Percentiles rank a stretch among this genome's conserved stretches.
These are phyloP conservation scores for Aureobasidium melanogenum DNA, from an alignment of 2,329 filamentous ascomycete species.

Conservation along the genomic window DNA sequence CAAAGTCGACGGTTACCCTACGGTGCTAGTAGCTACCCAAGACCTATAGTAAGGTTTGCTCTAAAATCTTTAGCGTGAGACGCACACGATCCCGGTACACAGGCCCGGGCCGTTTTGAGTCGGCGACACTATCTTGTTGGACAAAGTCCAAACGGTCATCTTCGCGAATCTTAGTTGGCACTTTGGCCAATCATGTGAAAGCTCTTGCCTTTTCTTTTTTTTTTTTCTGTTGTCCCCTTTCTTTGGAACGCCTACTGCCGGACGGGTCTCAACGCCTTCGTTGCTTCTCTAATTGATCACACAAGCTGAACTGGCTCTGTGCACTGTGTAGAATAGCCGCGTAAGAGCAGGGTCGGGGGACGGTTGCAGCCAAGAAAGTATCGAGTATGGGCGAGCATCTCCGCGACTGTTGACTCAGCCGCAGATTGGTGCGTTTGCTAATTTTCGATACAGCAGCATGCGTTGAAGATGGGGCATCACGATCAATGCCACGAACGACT, in stretches of 20 bases:
- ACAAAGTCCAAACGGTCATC: background rate
- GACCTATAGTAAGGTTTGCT: too few relatives aligned
- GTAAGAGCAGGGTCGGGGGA: background rate
- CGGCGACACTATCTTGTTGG: background rate
- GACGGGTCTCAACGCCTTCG: background rate
- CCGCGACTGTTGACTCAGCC: background rate
- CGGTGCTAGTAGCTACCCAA: too few relatives aligned
- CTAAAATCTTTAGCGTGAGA: too few relatives aligned
- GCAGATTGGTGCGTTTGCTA: background rate
- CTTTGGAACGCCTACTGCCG: background rate
- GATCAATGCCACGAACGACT: background rate
- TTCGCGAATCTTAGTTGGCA: too few relatives aligned
- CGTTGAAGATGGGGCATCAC: too few relatives aligned
- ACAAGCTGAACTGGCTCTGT: background rate
- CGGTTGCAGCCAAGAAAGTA: too few relatives aligned
- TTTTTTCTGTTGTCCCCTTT: background rate
- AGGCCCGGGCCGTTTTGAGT: background rate
- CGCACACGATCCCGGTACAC: too few relatives aligned
- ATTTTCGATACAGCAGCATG: background rate
- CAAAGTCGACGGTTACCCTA: too few relatives aligned
- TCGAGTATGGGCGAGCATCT: background rate
- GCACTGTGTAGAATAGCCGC: background rate
- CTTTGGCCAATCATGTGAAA: background rate
- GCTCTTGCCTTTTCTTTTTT: background rate
- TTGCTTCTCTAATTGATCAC: background rate